These are phyloP conservation scores for Cajanus cajan DNA, from an alignment of 306 rosid species.

Conservation along the genomic window DNA sequence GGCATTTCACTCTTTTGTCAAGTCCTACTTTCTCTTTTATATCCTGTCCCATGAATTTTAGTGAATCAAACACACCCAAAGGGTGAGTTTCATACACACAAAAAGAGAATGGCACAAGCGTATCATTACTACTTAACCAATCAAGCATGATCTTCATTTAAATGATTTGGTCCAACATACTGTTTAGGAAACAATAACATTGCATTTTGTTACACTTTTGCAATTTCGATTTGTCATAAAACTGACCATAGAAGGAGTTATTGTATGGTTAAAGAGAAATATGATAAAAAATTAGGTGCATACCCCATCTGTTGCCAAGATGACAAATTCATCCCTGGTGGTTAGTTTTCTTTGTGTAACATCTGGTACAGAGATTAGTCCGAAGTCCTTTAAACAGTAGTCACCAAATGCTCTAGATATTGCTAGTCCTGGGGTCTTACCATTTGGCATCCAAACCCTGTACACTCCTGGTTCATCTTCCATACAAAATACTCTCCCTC, in stretches of 20 bases:
- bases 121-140: neutral
- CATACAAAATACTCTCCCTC: slow-evolving; percentile 54
- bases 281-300: neutral
- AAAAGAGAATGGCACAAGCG: neutral
- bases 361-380: slow-evolving; percentile 63
- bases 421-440: slow-evolving; percentile 64
- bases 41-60: too few species aligned
- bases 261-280: neutral
- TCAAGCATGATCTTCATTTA: neutral
- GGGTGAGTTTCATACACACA: too few species aligned
- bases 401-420: slow-evolving; percentile 79
- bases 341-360: slow-evolving; percentile 54
- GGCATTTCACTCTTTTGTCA: neutral
- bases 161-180: neutral
- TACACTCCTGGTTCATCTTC: slow-evolving; percentile 71
- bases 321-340: slow-evolving; percentile 58
- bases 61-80: too few species aligned
- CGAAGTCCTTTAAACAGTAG: slow-evolving; percentile 58
- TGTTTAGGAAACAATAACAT: neutral
- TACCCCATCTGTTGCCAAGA: slow-evolving; percentile 82
- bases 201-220: neutral
- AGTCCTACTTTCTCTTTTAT: too few species aligned
- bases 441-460: slow-evolving; percentile 70
- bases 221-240: neutral
- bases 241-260: neutral